These are phyloP conservation scores for Suhomyces terraborum DNA, from an alignment of 1,139 yeast genomes.

Conservation along the genomic window DNA sequence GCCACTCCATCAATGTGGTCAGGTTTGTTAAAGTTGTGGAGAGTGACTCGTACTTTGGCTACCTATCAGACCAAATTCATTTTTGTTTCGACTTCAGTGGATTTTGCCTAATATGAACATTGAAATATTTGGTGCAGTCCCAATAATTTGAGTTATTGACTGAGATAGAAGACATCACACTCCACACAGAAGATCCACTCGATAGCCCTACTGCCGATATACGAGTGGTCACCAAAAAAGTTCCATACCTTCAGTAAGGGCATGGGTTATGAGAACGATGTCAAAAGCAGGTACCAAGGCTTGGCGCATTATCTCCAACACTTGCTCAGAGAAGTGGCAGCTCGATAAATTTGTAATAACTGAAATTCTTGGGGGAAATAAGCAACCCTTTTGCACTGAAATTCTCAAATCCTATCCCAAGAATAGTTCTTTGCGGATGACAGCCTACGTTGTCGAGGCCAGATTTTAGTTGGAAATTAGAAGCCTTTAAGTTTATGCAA, in stretches of 20 bases:
- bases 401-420: not conserved
- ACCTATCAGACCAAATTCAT: slow-evolving; percentile 68
- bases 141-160: slow-evolving; percentile 9
- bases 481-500: too few relatives aligned
- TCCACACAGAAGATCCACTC: slow-evolving; percentile 2
- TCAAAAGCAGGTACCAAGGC: slow-evolving; percentile 33
- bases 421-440: too few relatives aligned
- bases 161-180: not conserved
- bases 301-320: slow-evolving; percentile 13
- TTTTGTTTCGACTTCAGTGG: slow-evolving; percentile 57
- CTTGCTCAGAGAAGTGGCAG: not conserved
- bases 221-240: slow-evolving; percentile 28
- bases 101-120: slow-evolving; percentile 40
- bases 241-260: slow-evolving; percentile 34
- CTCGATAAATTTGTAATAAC: too few relatives aligned
- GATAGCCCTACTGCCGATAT: slow-evolving; percentile 5
- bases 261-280: slow-evolving; percentile 31
- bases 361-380: not conserved
- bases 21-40: slow-evolving; percentile 43
- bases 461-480: too few relatives aligned
- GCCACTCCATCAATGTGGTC: slow-evolving; percentile 47
- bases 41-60: slow-evolving; percentile 66
- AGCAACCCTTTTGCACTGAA: not conserved
- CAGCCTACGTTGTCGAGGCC: too few relatives aligned
- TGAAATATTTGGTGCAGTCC: slow-evolving; percentile 15